phyloP scores from a whole-genome alignment of 2,329 filamentous ascomycete species.

The Hirsutella minnesotensis region DNA sequence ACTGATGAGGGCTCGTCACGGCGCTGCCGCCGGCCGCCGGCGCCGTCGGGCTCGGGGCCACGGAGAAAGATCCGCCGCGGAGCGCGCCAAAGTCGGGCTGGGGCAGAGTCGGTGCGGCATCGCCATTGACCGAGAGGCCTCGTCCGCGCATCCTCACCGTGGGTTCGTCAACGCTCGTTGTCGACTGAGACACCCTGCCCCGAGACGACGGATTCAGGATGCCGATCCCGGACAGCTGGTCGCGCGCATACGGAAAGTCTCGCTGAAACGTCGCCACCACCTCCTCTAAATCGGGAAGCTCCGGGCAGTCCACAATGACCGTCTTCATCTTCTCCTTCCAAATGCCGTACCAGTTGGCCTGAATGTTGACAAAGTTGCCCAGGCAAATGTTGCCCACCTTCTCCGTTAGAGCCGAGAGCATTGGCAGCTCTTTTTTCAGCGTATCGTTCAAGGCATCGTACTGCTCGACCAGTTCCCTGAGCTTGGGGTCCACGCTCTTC shows the following conservation, averaged over 20 bases:
- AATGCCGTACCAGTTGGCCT: conserved; percentile 69
- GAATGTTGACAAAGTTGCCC: conserved; percentile 72
- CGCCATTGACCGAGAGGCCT: conserved; percentile 49
- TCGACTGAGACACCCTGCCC: conserved; percentile 46
- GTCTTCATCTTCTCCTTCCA: conserved; percentile 75
- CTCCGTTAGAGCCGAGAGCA: conserved; percentile 69
- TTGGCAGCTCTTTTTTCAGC: conserved; percentile 82
- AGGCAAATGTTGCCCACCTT: conserved; percentile 75
- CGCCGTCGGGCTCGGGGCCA: conserved; percentile 38
- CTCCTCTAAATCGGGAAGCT: conserved; percentile 56
- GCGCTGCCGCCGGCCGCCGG: conserved; percentile 7
- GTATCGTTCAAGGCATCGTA: conserved; percentile 88
- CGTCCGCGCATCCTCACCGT: conserved; percentile 42
- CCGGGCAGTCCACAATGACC: conserved; percentile 52
- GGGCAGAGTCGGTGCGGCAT: conserved; percentile 50
- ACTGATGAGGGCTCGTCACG: conserved; percentile 37
- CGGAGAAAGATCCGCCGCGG: conserved; percentile 53
- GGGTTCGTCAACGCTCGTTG: conserved; percentile 40
- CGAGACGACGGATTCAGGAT: conserved; percentile 66
- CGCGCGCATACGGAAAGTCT: conserved; percentile 68
- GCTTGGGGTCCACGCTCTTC: conserved; percentile 79
- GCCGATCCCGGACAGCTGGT: conserved; percentile 56
- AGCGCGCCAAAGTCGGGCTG: conserved; percentile 55
- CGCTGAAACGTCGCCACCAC: conserved; percentile 67
- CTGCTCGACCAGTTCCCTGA: conserved; percentile 72